A percentile compares a stretch with the other conserved stretches of the same genome.
These are phyloP conservation scores for Penstemon davidsonii DNA, from an alignment of 257 asterid species.

Conservation along the genomic window DNA sequence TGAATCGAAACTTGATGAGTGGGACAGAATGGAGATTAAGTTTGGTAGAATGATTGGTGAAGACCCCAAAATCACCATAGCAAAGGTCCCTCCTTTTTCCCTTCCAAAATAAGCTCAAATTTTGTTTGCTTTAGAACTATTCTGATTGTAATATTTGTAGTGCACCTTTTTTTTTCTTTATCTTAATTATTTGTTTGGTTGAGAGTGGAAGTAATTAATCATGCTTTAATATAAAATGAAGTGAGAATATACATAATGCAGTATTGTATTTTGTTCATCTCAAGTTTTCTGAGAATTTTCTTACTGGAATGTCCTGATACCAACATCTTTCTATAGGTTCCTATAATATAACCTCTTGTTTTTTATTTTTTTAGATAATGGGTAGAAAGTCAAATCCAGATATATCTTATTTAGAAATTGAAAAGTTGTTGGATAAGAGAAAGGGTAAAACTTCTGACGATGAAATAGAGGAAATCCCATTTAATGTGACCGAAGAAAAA, in stretches of 20 bases:
- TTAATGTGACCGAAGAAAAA: slow-evolving; percentile 48
- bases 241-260: too few species aligned
- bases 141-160: not conserved
- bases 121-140: not conserved
- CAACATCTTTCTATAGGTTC: slow-evolving; percentile 4
- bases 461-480: slow-evolving; percentile 62
- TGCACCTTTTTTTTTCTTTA: not conserved
- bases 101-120: not conserved
- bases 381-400: slow-evolving; percentile 81
- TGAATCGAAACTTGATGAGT: slow-evolving; percentile 63
- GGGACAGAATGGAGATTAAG: slow-evolving; percentile 94
- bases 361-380: slow-evolving; percentile 58
- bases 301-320: slow-evolving; percentile 14
- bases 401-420: slow-evolving; percentile 71
- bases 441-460: slow-evolving; percentile 44
- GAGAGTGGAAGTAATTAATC: slow-evolving; percentile 3
- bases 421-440: slow-evolving; percentile 56
- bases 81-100: slow-evolving; percentile 58
- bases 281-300: not conserved
- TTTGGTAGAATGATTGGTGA: slow-evolving; percentile 92
- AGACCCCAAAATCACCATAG: slow-evolving; percentile 89
- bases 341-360: slow-evolving; percentile 17
- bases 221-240: not conserved
- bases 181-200: slow-evolving; percentile 21
- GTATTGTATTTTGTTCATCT: not conserved